Evolutionary conservation across 2,329 filamentous ascomycete genomes (phyloP), one percentile per base, ranked within the genome.

Genomic region (Akanthomyces uredinophilus): DNA sequence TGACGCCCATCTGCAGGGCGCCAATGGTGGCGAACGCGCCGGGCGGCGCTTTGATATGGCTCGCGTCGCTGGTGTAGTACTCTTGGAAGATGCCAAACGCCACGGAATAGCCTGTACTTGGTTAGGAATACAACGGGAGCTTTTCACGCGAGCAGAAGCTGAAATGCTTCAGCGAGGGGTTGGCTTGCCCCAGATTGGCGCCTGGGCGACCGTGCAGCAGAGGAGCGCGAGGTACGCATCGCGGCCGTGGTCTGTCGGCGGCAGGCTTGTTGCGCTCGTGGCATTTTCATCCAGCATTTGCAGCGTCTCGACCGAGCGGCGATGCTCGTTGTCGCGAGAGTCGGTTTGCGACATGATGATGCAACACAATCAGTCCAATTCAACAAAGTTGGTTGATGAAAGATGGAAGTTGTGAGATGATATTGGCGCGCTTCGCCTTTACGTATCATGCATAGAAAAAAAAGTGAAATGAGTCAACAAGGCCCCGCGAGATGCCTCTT

Each of bases 21-120:
- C 68, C 67, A 6, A 70, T 67, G 7, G 69, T 70, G 20, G 69
- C 65, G n/a, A 69, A 65, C 18, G 65, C 65, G 5, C 64, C 67
- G 1, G 60, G 69, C 11, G 70, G 71, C 71, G 81, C 81, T 77
- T 79, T 5, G 79, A 79, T 63, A 75, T 81, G n/a, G 82, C 87
- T 2, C 81, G 85, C 77, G 0, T 76, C 78, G 24, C 77, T 81
- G 71, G 52, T 62, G 53, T 90, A 90, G 72, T 88, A 86, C 58
- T 86, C 80, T 69, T 89, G 86, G 67, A 90, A 89, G 56, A 90
- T 81, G 43, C 87, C 87, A 68, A 86, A 90, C 0, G 85, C 68
- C 14, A 72, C 70, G 0, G 71, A 71, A 8, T 71, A 72, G 32
- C 71, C 71, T 72, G 61, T 35, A 0, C 11, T 39, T 47, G 29